Conservation (phyloP, 129 eudicot species). For the Flaveria trinervia region DNA sequence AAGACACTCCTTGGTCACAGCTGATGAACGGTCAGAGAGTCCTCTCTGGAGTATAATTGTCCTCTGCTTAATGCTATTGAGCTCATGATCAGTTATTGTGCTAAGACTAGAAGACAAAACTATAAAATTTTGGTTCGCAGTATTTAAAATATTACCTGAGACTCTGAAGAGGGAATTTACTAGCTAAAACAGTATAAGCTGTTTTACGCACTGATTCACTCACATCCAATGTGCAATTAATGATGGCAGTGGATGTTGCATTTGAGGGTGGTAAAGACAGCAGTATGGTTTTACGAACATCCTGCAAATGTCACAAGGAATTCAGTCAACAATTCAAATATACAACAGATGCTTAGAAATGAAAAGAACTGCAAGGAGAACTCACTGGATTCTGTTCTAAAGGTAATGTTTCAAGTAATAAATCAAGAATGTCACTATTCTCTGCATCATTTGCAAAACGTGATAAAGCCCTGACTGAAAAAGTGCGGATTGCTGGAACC, state of each 20-base stretch:
- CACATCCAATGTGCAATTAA: constrained; percentile 83
- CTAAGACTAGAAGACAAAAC: constrained; percentile 14
- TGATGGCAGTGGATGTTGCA: constrained; percentile 65
- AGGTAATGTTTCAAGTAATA: constrained; percentile 63
- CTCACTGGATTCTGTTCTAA: constrained; percentile 80
- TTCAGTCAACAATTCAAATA: background rate
- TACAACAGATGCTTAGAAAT: background rate
- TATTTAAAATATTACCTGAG: constrained; percentile 53
- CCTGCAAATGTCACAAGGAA: constrained; percentile 49
- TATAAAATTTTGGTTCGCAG: background rate
- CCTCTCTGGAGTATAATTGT: constrained; percentile 84
- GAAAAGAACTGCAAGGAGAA: constrained; percentile 6
- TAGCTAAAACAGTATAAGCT: constrained; percentile 77
- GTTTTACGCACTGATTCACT: constrained; percentile 88
- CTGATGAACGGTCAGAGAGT: constrained; percentile 79
- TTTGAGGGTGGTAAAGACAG: constrained; percentile 84
- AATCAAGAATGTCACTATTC: constrained; percentile 84
- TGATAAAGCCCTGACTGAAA: constrained; percentile 79
- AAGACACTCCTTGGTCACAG: constrained; percentile 79
- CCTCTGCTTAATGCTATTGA: constrained; percentile 81
- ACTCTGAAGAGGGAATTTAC: constrained; percentile 92
- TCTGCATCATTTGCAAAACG: constrained; percentile 89
- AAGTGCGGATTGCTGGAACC: constrained; percentile 71
- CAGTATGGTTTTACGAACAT: constrained; percentile 84
- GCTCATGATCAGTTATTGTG: constrained; percentile 11